Evolutionary conservation across 2,329 filamentous ascomycete genomes (phyloP), one percentile per base, ranked within the genome.

Genomic region (Alternaria burnsii): DNA sequence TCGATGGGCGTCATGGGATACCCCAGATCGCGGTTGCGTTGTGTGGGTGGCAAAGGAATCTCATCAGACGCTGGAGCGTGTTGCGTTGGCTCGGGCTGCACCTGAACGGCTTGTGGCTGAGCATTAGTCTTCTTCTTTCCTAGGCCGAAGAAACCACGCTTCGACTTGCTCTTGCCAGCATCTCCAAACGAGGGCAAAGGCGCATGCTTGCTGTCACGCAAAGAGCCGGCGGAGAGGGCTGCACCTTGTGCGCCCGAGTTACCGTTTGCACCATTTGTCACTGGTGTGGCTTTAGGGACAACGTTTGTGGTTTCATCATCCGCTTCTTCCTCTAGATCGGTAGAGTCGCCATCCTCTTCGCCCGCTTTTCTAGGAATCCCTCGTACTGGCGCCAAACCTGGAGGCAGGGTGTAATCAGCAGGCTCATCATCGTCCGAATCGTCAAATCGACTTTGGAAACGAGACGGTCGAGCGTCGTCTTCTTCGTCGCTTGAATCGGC

Each of bases 401-500:
- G 78, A 28, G 72, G 73, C 30, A 74, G 75, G 59, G 70, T 68
- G 61, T 81, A 74, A 14, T 82, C 82, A 47, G 90, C 88, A 52
- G 80, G 77, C 30, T 82, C 80, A 41, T 91, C 89, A 56, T 81
- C 78, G 28, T 83, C 81, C 47, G 82, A 84, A 59, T 84, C 82
- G 2, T 76, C 81, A 59, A 84, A 84, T 5, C 83, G 79, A 61
- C 81, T 83, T 53, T 78, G 75, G 71, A 83, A 84, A 12, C 67
- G 70, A 5, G 65, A 68, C 18, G 76, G 68, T 11, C 70, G 61
- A 11, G 72, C 71, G 6, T 73, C 75, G 3, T 73, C 75, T 2
- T 82, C 82, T 32, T 82, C 81, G 44, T 92, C 90, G 70, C 90
- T 92, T 1, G 90, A 92, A 69, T 92, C 89, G 1, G 82, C 87